Base-by-base conservation (phyloP, 2,329 filamentous ascomycete species). In the Monosporascus sp. region DNA sequence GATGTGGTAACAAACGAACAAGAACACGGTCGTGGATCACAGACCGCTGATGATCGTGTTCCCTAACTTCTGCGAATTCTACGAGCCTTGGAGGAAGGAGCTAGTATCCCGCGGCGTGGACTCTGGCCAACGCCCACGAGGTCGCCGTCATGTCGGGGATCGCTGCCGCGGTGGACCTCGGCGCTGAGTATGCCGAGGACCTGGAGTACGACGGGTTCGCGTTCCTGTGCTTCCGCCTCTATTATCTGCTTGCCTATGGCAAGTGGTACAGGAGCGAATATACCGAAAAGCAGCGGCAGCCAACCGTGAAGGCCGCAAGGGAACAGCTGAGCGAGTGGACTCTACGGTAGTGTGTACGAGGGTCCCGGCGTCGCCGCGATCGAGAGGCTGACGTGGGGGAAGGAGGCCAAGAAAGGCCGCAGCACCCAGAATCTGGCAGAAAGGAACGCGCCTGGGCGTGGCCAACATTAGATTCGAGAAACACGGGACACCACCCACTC, bases 71-170 rank as follows among this genome's bases (percentile, higher is more conserved):
- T 76, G 73, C 50, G 72, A 77, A 11, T 83, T 83, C 58, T 82
- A 82, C 57, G 71, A 74, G 44, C 72, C 71, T 11, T 83, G 79
- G 79, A 71, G 70, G 56, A 73, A 76, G 57, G 74, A 76, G 54
- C 64, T 82, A 17, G 64, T 77, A 41, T 68, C 71, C 11, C 72
- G 70, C 47, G 79, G 74, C 77, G 18, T 88, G 85, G 85, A 88
- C 85, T 0, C 74, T 88, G 53, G 80, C 88, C 54, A 84, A 85
- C 55, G 81, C 81, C 2, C 81, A 89, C 62, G 86, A 89, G 65
- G 77, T 86, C 15, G 86, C 86, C 14, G 79, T 85, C 54, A 82
- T 89, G 58, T 82, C 79, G 37, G 86, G 86, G 2, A 82, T 88
- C 49, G 83, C 83, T 3, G 86, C 85, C 1, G 86, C 86, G 0